Evolutionary conservation across 805 yeast genomes (phyloP).

Genomic region (Sungouiozyma ichnusensis): DNA sequence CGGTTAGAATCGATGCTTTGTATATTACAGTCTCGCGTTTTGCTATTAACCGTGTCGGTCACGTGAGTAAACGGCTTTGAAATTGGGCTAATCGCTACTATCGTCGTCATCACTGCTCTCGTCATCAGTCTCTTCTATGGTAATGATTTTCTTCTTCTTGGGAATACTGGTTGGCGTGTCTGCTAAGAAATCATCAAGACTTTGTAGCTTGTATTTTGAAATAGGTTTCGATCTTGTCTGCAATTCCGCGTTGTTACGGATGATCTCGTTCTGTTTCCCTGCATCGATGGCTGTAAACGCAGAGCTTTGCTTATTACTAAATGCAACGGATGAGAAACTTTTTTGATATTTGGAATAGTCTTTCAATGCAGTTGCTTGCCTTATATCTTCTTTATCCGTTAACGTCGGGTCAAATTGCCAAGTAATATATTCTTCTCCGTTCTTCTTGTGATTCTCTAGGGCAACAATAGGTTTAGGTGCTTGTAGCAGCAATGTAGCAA

Average conservation of each 20-base stretch:
- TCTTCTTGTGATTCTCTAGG: constrained; percentile 6
- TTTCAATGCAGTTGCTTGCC: constrained; percentile 32
- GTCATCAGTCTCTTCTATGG: constrained; percentile 26
- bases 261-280: neutral
- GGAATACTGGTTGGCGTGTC: constrained; percentile 28
- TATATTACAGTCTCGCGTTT: too few species aligned
- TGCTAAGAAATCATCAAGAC: constrained; percentile 78
- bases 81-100: too few species aligned
- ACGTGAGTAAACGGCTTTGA: too few species aligned
- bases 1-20: too few species aligned
- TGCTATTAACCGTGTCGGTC: too few species aligned
- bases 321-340: constrained; percentile 25
- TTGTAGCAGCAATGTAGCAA: constrained; percentile 62
- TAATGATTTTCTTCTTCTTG: constrained; percentile 7
- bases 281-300: neutral
- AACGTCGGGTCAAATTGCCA: constrained; percentile 10
- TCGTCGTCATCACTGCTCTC: neutral
- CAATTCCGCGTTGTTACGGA: neutral
- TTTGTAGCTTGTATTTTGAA: constrained; percentile 49
- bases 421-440: constrained; percentile 8
- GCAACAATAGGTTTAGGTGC: constrained; percentile 51
- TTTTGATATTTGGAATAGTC: constrained; percentile 31
- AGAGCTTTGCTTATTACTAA: constrained; percentile 2
- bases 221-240: neutral
- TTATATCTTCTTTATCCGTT: constrained; percentile 14